Base-by-base conservation (phyloP, 306 rosid genomes). In the Vigna radiata region DNA sequence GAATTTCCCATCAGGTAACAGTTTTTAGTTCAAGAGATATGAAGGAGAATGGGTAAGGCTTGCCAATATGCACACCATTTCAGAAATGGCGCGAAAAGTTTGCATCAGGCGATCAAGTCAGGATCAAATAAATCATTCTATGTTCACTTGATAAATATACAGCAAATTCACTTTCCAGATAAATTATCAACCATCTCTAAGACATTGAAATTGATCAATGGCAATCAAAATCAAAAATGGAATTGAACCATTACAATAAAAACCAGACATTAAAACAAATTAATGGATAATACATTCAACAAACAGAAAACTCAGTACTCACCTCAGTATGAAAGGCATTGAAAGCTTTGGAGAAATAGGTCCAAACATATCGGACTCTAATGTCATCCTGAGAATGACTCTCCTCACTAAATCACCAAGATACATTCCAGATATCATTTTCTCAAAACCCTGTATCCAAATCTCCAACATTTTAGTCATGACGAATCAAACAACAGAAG, bases 381-480 rank as follows among this genome's bases (percentile, higher is more conserved):
- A 79, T 33, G 91, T 86, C 86, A 94, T 94, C 88, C 84, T 88
- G 58, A 90, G 88, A 59, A 94, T 85, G 52, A 94, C 94, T 88
- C 98, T 90, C 83, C 98, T 88, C 65, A 94, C 97, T 2, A 94
- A 87, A 61, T 94, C 98, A 21, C 98, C 98, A 23, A 94, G 90
- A 85, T 94, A 94, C 98, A 94, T 88, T 79, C 97, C 98, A 54
- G 98, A 90, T 82, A 94, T 91, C 97, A 94, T 86, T 84, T 94
- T 94, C 85, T 94, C 98, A 25, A 94, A 94, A 81, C 97, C 98
- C 98, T 94, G 89, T 77, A 83, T 7, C 68, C 50, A 71, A 80
- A 79, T 68, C 58, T 64, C 60, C 43, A 64, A 75, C 55, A 39
- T 23, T 77, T 81, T 23, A 80, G 83, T 73, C 44, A 73, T 47